Evolutionary conservation across 805 yeast species (phyloP).

Genomic region (Cyberlindnera maclurae): DNA sequence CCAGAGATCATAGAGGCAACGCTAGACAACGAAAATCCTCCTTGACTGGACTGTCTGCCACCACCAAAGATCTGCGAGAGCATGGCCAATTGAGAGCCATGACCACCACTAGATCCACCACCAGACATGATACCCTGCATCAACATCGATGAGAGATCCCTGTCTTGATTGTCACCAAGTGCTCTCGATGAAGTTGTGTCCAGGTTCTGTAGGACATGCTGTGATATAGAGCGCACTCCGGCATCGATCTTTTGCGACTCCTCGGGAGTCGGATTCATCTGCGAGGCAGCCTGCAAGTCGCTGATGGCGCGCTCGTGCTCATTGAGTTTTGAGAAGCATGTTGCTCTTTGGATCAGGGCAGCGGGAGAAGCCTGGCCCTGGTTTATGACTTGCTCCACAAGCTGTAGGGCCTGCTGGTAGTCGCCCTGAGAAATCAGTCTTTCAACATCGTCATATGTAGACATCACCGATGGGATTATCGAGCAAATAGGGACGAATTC

Average conservation of each 20-base stretch:
- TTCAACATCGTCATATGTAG: conserved; percentile 10
- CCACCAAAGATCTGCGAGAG: conserved; percentile 7
- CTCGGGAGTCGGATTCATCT: conserved; percentile 14
- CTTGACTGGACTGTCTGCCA: conserved; percentile 6
- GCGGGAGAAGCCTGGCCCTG: conserved; percentile 17
- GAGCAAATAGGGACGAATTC: background rate
- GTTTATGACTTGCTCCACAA: conserved; percentile 9
- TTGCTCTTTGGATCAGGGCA: conserved; percentile 19
- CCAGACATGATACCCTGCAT: conserved; percentile 19
- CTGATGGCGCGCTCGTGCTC: conserved; percentile 18
- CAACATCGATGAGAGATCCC: conserved; percentile 16
- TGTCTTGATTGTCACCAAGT: conserved; percentile 17
- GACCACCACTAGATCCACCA: conserved; percentile 12
- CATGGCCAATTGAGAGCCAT: conserved; percentile 11
- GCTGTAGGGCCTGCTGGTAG: conserved; percentile 7
- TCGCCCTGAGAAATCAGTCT: conserved; percentile 8
- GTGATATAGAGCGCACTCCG: conserved; percentile 15
- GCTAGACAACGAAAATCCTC: conserved; percentile 5
- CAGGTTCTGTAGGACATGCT: conserved; percentile 18
- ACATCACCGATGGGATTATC: conserved; percentile 1
- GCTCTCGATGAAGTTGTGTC: conserved; percentile 16
- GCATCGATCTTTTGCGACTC: conserved; percentile 16
- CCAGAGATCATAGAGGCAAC: conserved; percentile 10
- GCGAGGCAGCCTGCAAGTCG: conserved; percentile 18
- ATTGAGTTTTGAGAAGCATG: conserved; percentile 10